These are phyloP conservation scores for Ampelocalamus luodianensis DNA, from an alignment of 176 grass and related monocot species.

Conservation along the genomic window DNA sequence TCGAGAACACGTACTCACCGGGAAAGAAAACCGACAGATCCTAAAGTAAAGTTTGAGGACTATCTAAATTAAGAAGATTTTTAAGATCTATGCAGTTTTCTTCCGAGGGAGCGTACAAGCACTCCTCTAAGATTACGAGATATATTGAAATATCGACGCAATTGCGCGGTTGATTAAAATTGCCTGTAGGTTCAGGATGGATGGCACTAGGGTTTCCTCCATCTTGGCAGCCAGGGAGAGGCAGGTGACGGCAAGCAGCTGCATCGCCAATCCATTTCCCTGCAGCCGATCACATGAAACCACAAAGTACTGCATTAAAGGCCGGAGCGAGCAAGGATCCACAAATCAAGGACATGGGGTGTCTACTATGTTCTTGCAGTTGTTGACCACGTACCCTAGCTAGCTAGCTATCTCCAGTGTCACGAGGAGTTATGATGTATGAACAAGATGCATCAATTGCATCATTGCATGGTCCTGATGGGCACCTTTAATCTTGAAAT, in stretches of 20 bases:
- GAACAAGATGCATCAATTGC: slow-evolving; percentile 3
- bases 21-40: neutral
- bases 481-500: slow-evolving; percentile 22
- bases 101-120: neutral
- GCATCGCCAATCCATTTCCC: slow-evolving; percentile 52
- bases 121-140: neutral
- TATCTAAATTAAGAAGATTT: neutral
- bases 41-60: neutral
- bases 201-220: slow-evolving; percentile 47
- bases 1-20: neutral
- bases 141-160: neutral
- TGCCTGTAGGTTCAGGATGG: slow-evolving; percentile 52
- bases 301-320: slow-evolving; percentile 29
- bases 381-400: neutral
- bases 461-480: slow-evolving; percentile 26
- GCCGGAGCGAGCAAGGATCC: neutral
- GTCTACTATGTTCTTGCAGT: slow-evolving; percentile 5
- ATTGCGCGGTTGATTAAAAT: neutral
- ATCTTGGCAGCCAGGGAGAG: slow-evolving; percentile 55
- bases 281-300: slow-evolving; percentile 30
- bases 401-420: neutral
- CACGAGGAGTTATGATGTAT: neutral
- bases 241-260: slow-evolving; percentile 50
- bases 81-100: neutral
- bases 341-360: neutral